These are phyloP conservation scores for Ophiostoma tasmaniense DNA, from an alignment of 2,329 filamentous ascomycete species.

Conservation along the genomic window DNA sequence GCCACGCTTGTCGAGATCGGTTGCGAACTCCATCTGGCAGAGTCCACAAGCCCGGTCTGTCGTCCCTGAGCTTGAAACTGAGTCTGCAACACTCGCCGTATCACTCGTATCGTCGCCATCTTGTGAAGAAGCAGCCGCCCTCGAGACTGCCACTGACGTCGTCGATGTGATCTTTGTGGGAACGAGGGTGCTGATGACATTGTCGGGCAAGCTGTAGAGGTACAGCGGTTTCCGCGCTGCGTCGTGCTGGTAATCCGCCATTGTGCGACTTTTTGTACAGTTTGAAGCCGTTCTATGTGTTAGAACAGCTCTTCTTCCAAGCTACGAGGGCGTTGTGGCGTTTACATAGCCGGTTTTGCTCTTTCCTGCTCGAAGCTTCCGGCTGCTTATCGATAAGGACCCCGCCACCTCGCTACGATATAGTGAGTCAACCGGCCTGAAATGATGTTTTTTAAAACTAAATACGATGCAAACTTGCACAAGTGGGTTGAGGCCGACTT, in stretches of 20 bases:
- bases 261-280: neutral
- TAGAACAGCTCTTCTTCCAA: neutral
- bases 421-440: conserved; percentile 15
- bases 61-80: neutral
- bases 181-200: conserved; percentile 61
- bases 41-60: conserved; percentile 55
- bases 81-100: neutral
- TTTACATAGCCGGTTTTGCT: neutral
- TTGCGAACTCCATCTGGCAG: conserved; percentile 63
- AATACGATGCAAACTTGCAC: neutral
- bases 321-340: neutral
- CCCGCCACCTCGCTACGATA: neutral
- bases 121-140: neutral
- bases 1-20: conserved; percentile 69
- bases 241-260: conserved; percentile 31
- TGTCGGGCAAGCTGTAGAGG: conserved; percentile 69
- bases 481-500: neutral
- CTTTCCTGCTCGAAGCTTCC: neutral
- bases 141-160: neutral
- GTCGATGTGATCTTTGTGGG: conserved; percentile 39
- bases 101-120: conserved; percentile 16
- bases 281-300: too few relatives aligned
- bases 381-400: conserved; percentile 16
- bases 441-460: neutral
- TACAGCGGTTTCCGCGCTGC: conserved; percentile 45